Base-by-base conservation (phyloP, 192 early-diverging fungal species). In the Spizellomyces sp. region DNA sequence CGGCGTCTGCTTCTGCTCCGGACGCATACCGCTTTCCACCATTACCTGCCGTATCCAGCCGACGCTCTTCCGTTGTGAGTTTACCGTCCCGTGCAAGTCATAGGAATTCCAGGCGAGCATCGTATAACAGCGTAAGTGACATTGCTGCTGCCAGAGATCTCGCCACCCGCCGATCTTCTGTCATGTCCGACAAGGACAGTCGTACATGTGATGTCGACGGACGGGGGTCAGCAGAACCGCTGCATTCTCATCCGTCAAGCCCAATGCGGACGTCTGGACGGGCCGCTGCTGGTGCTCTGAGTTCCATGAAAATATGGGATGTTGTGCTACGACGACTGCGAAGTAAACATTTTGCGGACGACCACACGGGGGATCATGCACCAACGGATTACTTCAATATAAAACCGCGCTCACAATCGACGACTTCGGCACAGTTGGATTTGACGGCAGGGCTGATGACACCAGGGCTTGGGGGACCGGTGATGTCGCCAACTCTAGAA, bases 21-120 rank as follows among this genome's bases (percentile, higher is more conserved):
- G 55, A 69, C 44, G 67, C 47, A 14, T 69, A 69, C 59, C 67
- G 54, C n/a, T 69, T 69, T 45, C 67, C 67, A 15, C 21, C 67
- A 6, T 44, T 50, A 19, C 42, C 67, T 8, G 17, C 54, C 15
- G 15, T 69, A 15, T 57, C 67, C 2, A 69, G 59, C 41, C 21
- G 67, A 45, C 67, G 67, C 14, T 58, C 55, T 4, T 69, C 67
- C n/a, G 67, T 69, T 7, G 43, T 61, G 36, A 69, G 67, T 43
- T n/a, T 69, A 21, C 67, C 67, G 19, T 62, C 55, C 42, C 67
- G 56, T 21, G 45, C 55, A 4, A 69, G 67, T 45, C 22, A 42
- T 8, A 22, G 55, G 45, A 58, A 52, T 36, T 69, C 67, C 8
- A 21, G 67, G 43, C 17, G 67, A 69, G 15, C 54, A 17, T 69